phyloP scores from a whole-genome alignment of 2,329 filamentous ascomycete species.

The Seiridium cupressi region DNA sequence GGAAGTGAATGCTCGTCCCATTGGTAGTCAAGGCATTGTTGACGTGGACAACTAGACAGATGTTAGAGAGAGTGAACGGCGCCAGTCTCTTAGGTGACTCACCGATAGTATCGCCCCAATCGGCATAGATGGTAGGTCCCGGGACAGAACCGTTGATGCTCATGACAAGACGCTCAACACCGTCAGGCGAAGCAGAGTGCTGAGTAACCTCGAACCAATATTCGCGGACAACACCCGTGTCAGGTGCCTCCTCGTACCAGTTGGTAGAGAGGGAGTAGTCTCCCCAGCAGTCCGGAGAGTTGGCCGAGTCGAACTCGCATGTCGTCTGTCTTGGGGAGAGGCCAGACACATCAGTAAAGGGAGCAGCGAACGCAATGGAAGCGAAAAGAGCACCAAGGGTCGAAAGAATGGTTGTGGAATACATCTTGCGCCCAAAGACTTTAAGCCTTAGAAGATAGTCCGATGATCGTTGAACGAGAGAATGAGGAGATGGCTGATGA shows the following conservation, averaged over 20 bases:
- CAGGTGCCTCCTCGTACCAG: slow-evolving; percentile 26
- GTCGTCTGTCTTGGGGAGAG: background rate
- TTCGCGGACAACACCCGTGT: slow-evolving; percentile 37
- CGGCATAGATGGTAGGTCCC: slow-evolving; percentile 35
- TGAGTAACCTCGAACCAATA: slow-evolving; percentile 22
- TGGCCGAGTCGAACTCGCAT: slow-evolving; percentile 5
- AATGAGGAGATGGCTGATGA: background rate
- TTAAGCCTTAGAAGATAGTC: background rate
- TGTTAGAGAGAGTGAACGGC: background rate
- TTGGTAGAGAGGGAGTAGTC: slow-evolving; percentile 35
- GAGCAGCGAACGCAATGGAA: background rate
- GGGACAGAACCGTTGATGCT: slow-evolving; percentile 38
- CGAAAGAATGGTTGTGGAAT: background rate
- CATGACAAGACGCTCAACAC: slow-evolving; percentile 21
- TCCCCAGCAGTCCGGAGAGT: slow-evolving; percentile 26
- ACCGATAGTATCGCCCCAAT: slow-evolving; percentile 45
- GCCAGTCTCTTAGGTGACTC: slow-evolving; percentile 10
- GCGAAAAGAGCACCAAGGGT: slow-evolving; percentile 2
- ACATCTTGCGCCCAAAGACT: background rate
- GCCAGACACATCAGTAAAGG: background rate
- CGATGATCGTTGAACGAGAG: background rate
- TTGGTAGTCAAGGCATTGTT: slow-evolving; percentile 51
- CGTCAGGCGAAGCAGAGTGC: slow-evolving; percentile 30
- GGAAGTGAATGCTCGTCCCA: slow-evolving; percentile 62
- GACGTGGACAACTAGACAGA: slow-evolving; percentile 44